Evolutionary conservation across 257 asterid species (phyloP).

Genomic region (Lavandula angustifolia): DNA sequence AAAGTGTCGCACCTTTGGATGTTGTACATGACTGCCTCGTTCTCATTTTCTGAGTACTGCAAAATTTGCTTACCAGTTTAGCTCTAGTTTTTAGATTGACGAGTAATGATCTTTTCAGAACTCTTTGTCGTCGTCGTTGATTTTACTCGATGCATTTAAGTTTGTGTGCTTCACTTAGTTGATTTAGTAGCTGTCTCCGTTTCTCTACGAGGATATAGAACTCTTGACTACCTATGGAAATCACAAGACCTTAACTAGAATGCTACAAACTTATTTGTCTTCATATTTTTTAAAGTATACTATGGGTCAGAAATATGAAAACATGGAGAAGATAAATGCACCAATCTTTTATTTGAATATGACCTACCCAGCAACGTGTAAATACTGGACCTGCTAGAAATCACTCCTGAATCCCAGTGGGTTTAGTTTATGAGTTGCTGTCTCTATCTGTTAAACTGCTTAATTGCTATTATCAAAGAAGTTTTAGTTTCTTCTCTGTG

Average conservation of each 20-base stretch:
- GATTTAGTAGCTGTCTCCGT: background rate
- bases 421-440: conserved; percentile 9
- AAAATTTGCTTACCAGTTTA: background rate
- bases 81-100: background rate
- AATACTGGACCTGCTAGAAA: background rate
- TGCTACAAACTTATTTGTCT: background rate
- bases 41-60: background rate
- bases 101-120: too few relatives aligned
- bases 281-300: background rate
- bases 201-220: background rate
- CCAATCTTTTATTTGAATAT: background rate
- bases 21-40: background rate
- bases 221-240: background rate
- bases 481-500: background rate
- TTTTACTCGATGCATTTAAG: background rate
- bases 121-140: background rate
- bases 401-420: conserved; percentile 9
- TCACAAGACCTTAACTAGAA: background rate
- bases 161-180: conserved; percentile 1
- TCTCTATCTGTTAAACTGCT: conserved; percentile 18
- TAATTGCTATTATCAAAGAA: conserved; percentile 1
- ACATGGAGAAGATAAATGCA: background rate
- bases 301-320: background rate
- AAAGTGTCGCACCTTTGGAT: background rate
- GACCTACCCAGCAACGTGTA: background rate